Conservation (phyloP, 148 eudicot genomes). For the Arbutus unedo region DNA sequence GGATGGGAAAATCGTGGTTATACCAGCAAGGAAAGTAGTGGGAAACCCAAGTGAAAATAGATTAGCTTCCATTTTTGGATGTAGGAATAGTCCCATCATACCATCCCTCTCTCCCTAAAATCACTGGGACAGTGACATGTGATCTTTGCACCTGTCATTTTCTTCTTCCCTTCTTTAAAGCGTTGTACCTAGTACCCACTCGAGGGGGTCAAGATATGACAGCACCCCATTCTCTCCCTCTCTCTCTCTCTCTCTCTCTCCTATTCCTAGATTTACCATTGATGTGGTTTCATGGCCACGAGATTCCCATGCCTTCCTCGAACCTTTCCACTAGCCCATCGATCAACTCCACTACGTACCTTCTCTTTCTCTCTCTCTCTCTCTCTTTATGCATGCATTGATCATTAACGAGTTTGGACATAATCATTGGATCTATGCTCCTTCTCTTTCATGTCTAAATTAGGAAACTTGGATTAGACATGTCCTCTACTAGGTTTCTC, state of each 20-base stretch:
- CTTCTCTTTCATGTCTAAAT: conserved; percentile 31
- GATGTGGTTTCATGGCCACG: conserved; percentile 1
- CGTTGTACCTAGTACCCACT: conserved; percentile 18
- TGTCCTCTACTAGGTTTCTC: conserved; percentile 15
- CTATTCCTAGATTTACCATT: neutral
- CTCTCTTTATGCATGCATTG: conserved; percentile 14
- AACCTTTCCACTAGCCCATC: conserved; percentile 9
- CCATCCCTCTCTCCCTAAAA: conserved; percentile 19
- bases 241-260: neutral
- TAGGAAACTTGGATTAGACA: conserved; percentile 33
- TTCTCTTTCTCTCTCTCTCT: neutral
- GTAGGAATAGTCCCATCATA: conserved; percentile 55
- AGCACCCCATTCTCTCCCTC: neutral
- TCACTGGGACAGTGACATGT: conserved; percentile 34
- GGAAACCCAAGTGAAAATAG: conserved; percentile 38
- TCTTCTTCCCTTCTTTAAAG: conserved; percentile 22
- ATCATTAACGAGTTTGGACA: conserved; percentile 52
- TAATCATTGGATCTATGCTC: conserved; percentile 40
- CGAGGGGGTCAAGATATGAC: conserved; percentile 1
- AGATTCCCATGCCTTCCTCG: conserved; percentile 23
- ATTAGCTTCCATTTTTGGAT: conserved; percentile 39
- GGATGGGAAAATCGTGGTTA: conserved; percentile 27
- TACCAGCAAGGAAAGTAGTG: conserved; percentile 54
- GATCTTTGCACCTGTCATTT: conserved; percentile 31
- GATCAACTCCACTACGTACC: neutral